These are phyloP conservation scores for Cucurbitaria berberidis DNA, from an alignment of 2,329 filamentous ascomycete genomes.

Conservation along the genomic window DNA sequence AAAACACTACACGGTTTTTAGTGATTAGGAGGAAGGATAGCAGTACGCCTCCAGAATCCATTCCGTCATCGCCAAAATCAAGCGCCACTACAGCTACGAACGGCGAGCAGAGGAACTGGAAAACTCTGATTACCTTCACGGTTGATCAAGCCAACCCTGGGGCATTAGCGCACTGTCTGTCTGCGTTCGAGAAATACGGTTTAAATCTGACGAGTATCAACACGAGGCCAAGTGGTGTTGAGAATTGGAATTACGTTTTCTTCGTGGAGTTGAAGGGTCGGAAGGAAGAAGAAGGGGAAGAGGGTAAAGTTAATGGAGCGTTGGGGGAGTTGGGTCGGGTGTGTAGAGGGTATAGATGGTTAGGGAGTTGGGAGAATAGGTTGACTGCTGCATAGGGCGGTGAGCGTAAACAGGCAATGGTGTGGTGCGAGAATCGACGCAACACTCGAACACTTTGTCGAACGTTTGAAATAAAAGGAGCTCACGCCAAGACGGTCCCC, in stretches of 20 bases:
- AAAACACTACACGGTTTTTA: slow-evolving; percentile 83
- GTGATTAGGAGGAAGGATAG: slow-evolving; percentile 57
- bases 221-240: slow-evolving; percentile 75
- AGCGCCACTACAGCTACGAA: background rate
- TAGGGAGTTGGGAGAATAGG: slow-evolving; percentile 67
- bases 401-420: background rate
- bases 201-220: slow-evolving; percentile 92
- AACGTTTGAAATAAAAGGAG: background rate
- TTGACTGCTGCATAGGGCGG: background rate
- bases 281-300: slow-evolving; percentile 61
- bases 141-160: slow-evolving; percentile 78
- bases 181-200: slow-evolving; percentile 73
- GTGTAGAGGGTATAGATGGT: slow-evolving; percentile 69
- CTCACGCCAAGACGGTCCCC: background rate
- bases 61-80: background rate
- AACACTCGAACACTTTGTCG: no score
- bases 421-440: no score
- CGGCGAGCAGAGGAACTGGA: slow-evolving; percentile 47
- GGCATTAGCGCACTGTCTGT: slow-evolving; percentile 79
- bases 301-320: slow-evolving; percentile 65
- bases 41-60: background rate
- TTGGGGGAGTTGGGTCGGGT: slow-evolving; percentile 64
- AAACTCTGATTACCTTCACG: slow-evolving; percentile 81
- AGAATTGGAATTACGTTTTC: slow-evolving; percentile 90
- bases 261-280: slow-evolving; percentile 86